Evolutionary conservation across 306 rosid species (phyloP).

Genomic region (Prosopis cineraria): DNA sequence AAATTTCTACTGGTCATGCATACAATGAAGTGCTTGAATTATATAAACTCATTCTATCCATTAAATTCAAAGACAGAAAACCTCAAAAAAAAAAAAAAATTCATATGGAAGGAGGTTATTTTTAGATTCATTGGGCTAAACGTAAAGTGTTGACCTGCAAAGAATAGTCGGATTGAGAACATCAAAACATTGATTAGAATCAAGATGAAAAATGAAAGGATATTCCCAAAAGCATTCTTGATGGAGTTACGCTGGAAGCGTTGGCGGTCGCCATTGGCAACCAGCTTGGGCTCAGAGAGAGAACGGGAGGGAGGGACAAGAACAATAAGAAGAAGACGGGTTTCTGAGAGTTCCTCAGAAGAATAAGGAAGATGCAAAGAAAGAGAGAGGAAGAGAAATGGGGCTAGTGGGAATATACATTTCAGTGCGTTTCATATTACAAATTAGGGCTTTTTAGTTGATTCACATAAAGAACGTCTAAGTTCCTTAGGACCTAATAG

Average conservation of each 20-base stretch:
- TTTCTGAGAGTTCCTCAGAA: no score
- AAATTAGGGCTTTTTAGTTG: no score
- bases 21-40: constrained; percentile 18
- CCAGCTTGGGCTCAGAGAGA: constrained; percentile 45
- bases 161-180: constrained; percentile 95
- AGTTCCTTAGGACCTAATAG: no score
- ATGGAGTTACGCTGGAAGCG: constrained; percentile 51
- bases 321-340: no score
- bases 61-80: constrained; percentile 22
- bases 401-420: no score
- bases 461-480: no score
- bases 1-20: not conserved
- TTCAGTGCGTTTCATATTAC: no score
- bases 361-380: no score
- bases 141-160: constrained; percentile 53
- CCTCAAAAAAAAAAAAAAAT: constrained; percentile 5
- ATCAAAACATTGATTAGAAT: constrained; percentile 92
- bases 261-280: constrained; percentile 91
- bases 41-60: not conserved
- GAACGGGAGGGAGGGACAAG: constrained; percentile 20
- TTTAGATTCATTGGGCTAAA: constrained; percentile 51
- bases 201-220: constrained; percentile 79
- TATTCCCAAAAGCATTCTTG: constrained; percentile 80
- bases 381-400: no score
- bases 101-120: not conserved